Base-by-base conservation (phyloP, 2,329 filamentous ascomycete genomes). In the Didymella lethalis region DNA sequence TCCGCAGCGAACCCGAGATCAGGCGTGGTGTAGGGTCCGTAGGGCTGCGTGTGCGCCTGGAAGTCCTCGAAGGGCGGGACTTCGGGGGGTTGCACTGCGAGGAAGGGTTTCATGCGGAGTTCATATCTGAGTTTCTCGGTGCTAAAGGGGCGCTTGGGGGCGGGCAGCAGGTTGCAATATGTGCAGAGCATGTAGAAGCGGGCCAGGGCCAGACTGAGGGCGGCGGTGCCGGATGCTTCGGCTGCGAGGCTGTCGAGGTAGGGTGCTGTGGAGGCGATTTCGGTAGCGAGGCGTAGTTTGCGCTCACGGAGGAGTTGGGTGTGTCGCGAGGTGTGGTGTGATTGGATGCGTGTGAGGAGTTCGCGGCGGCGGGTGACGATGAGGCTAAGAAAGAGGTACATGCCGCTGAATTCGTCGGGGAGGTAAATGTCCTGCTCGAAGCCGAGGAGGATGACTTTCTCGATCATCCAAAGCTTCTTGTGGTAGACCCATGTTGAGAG, bases 381-480 rank as follows among this genome's bases (percentile, higher is more conserved):
- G 40, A 64, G 58, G 1, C 59, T 64, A 2, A 78, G 70, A 63
- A 75, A 80, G 88, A 90, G 95, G 76, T 98, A 98, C 90, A 97
- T 96, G 25, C 87, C 88, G 0, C 88, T 85, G 10, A 95, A 83
- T 75, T 99, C 95, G 74, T 96, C 90, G 0, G 88, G 84, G 52
- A 94, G 88, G 76, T 98, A 98, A 10, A 97, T 86, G 43, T 94
- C 89, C 12, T 97, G 88, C 77, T 99, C 95, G 75, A 99, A 98
- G 12, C 96, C 95, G 31, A 97, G 86, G 72, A 97, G 91, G 16
- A 97, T 84, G 45, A 96, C 89, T 82, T 88, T 90, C 73, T 94
- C 90, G 84, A 97, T 92, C 70, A 94, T 87, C 29, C 86, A 86
- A n/a, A 97, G 83, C 76, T 97, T 98, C 77, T 96, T 91, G 59